Evolutionary conservation across 2,329 filamentous ascomycete species (phyloP), one percentile per base, ranked within the genome.

Genomic region (Rhexocercosporidium sp.): DNA sequence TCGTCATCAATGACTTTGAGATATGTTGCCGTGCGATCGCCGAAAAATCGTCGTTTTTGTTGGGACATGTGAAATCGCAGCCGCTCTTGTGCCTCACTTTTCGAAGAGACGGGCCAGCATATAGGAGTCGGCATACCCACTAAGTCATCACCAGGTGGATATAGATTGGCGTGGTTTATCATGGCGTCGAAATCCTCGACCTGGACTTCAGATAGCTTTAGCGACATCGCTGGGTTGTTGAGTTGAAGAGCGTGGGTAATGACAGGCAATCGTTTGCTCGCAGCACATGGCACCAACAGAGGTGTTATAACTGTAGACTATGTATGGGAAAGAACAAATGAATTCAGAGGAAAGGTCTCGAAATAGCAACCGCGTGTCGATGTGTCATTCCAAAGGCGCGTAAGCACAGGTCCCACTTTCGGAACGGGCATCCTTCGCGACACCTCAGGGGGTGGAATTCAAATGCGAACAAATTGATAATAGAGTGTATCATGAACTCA

Each of bases 1-100:
- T 62, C 44, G 9, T 61, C 59, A 18, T 70, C 69, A 46, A 72
- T 49, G 29, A 72, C 66, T 20, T 72, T 72, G 59, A 72, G 51
- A 54, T 68, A 72, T 8, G 62, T 62, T 39, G 61, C 65, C 18
- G 66, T 64, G 7, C 59, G 64, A 37, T 72, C 71, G 27, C 51
- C 65, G 6, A 66, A 49, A 59, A 69, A 68, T 20, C 71, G 62
- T 7, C 37, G 18, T 29, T 53, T 64, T 49, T 72, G 71, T 76
- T 69, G 67, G 34, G 51, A 37, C 57, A 69, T 65, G 65, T 69
- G 68, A 31, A 69, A 67, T 8, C 20, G 18, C 16, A 69, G 54
- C 12, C 68, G 65, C 11, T 39, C 34, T 18, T 51, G 29, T n/a
- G 68, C 68, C 16, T 63, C 62, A n/a, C 5, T 14, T 57, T 61